Evolutionary conservation across 805 yeast genomes (phyloP), one percentile per base, ranked within the genome.

Genomic region (Candida awuae): DNA sequence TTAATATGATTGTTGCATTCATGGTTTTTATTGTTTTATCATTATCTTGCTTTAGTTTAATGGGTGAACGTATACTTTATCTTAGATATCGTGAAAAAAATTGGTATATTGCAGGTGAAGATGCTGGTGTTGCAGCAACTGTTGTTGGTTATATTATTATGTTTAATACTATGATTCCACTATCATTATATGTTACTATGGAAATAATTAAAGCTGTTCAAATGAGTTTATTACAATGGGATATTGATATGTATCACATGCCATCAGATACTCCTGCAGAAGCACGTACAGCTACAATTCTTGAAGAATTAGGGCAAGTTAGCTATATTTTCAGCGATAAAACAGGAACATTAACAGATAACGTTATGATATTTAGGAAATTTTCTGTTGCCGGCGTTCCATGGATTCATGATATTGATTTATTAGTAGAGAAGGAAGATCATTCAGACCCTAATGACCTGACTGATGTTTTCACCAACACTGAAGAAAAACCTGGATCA

Each of bases 271-370:
- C 95, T 0, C 95, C 95, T 0, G 90, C 95, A 34, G 95, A 84
- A 51, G 94, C 96, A 0, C 79, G 90, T 56, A 88, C 97, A 0
- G 95, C 97, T 0, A 84, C 97, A 0, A 86, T 92, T 48, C 71
- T 92, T 47, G 99, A 92, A 57, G 98, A 92, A 61, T 66, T 92
- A 51, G 99, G 99, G 3, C 99, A 92, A 57, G 97, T 94, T 1
- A 81, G 95, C 35, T 88, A 90, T 55, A 73, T 92, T 3, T 92
- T 92, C 58, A 84, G 95, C 44, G 99, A 92, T 61, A 92, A 92
- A 59, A 92, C 98, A 0, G 99, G 99, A 8, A 92, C 99, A 0
- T 69, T 92, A 44, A 92, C 99, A 1, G 97, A 92, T 51, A 92
- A 92, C 56, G 64, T 80, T 51, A 92, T 92, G 99, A 64, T 90